Conservation (phyloP, 495 filamentous ascomycete genomes). For the Penicillium roqueforti region DNA sequence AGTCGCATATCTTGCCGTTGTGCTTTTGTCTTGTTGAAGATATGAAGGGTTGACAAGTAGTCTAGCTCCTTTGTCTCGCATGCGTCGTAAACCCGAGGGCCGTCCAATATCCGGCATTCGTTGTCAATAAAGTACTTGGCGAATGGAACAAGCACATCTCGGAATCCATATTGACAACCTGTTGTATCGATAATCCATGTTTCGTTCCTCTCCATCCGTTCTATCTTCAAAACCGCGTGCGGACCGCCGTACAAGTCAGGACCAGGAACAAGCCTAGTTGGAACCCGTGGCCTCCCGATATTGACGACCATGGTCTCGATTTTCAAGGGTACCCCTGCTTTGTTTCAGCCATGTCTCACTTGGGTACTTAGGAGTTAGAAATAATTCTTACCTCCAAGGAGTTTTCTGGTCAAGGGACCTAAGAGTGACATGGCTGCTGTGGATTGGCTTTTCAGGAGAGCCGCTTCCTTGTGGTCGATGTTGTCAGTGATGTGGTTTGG, state of each 20-base stretch:
- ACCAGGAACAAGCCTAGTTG: background rate
- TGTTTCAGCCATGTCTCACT: background rate
- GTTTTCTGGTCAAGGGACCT: background rate
- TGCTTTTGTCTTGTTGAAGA: background rate
- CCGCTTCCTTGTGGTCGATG: background rate
- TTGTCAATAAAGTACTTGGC: background rate
- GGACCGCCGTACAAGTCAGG: background rate
- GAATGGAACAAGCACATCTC: background rate
- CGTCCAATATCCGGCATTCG: background rate
- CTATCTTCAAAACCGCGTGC: background rate
- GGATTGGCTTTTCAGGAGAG: background rate
- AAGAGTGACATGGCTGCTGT: background rate
- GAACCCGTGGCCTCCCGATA: background rate
- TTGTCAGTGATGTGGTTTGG: background rate
- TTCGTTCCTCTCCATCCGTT: background rate
- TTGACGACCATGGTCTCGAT: background rate
- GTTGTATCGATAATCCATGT: constrained; percentile 1
- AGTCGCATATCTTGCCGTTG: background rate
- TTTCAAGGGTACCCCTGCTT: background rate
- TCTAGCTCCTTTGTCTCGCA: background rate
- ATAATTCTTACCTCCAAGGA: background rate
- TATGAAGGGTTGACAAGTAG: background rate
- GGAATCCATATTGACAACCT: background rate
- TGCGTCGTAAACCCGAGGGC: background rate
- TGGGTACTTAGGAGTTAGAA: too few species aligned